Evolutionary conservation across 352 stramenopile species (phyloP).

Genomic region (Pythium phragmiticola): DNA sequence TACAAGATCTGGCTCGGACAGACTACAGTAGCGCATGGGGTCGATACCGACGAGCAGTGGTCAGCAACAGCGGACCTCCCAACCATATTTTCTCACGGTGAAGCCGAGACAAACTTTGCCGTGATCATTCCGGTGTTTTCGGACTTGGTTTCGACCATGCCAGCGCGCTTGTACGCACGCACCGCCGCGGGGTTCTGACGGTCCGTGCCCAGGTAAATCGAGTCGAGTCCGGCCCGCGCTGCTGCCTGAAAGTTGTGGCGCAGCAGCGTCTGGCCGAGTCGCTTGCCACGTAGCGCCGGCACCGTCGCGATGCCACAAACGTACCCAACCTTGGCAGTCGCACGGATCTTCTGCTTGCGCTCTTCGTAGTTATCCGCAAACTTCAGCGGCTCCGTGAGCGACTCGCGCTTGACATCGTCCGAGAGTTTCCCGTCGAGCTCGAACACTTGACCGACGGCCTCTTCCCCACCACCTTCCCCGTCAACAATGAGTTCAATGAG

Average conservation of each 20-base stretch:
- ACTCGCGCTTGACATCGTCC: background rate
- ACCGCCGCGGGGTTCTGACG: conserved; percentile 18
- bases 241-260: conserved; percentile 4
- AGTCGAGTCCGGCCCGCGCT: conserved; percentile 3
- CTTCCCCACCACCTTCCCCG: conserved; percentile 21
- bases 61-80: too few species aligned
- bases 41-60: too few species aligned
- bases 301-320: conserved; percentile 3
- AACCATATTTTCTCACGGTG: background rate
- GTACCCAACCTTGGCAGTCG: conserved; percentile 1
- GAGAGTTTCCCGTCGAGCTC: background rate
- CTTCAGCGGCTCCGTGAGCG: background rate
- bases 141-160: conserved; percentile 24
- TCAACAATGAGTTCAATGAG: conserved; percentile 17
- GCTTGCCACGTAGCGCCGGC: conserved; percentile 1
- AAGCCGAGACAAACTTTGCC: conserved; percentile 10
- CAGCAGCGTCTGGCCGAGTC: background rate
- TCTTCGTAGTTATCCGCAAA: conserved; percentile 7
- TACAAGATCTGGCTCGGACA: too few species aligned
- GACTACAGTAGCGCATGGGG: too few species aligned
- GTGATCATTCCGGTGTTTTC: conserved; percentile 3
- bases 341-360: conserved; percentile 3
- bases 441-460: conserved; percentile 3
- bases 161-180: conserved; percentile 16
- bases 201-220: conserved; percentile 27